A percentile compares a stretch with the other conserved stretches of the same genome.
Conservation (phyloP, 2,329 filamentous ascomycete species). For the Monilinia fructicola region DNA sequence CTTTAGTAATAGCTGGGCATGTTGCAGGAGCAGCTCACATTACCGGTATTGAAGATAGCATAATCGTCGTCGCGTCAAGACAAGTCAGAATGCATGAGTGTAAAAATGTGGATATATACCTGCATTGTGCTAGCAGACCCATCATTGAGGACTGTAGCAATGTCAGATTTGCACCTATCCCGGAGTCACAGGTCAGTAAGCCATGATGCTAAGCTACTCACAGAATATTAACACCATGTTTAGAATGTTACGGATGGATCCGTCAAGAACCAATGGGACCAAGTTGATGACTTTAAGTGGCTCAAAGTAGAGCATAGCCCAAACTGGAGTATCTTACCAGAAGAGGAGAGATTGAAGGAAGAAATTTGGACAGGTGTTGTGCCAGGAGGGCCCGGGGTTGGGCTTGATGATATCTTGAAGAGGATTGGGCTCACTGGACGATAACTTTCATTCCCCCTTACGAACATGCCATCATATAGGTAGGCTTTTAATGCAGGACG, state of each 20-base stretch:
- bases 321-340: slow-evolving; percentile 75
- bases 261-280: slow-evolving; percentile 72
- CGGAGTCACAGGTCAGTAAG: slow-evolving; percentile 62
- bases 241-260: slow-evolving; percentile 36
- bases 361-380: slow-evolving; percentile 69
- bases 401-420: slow-evolving; percentile 64
- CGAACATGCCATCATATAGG: not conserved
- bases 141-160: slow-evolving; percentile 88
- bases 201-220: not conserved
- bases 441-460: slow-evolving; percentile 5
- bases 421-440: slow-evolving; percentile 44
- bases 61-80: slow-evolving; percentile 76
- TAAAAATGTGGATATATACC: slow-evolving; percentile 75
- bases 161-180: slow-evolving; percentile 78
- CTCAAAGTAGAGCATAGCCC: slow-evolving; percentile 81
- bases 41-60: slow-evolving; percentile 68
- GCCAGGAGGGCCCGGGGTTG: slow-evolving; percentile 60
- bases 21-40: slow-evolving; percentile 82
- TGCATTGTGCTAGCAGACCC: slow-evolving; percentile 77
- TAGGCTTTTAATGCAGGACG: slow-evolving; percentile 1
- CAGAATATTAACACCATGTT: slow-evolving; percentile 22
- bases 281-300: slow-evolving; percentile 98
- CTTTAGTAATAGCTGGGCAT: slow-evolving; percentile 74
- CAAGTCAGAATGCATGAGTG: slow-evolving; percentile 94
- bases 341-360: slow-evolving; percentile 57